Conservation (phyloP, 495 filamentous ascomycete genomes). For the Hypoxylon lienhwacheense region DNA sequence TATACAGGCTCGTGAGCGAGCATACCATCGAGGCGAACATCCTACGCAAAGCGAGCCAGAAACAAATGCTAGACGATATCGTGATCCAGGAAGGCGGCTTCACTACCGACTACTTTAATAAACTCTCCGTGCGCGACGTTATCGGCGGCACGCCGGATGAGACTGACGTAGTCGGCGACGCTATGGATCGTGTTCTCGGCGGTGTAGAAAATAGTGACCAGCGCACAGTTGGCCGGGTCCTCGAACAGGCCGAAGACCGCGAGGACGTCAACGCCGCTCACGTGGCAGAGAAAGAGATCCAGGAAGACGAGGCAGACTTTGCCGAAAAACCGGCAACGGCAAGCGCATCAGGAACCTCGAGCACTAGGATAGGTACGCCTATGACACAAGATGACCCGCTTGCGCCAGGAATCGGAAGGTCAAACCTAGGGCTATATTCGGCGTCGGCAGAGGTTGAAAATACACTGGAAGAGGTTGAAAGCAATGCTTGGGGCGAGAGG, state of each 20-base stretch:
- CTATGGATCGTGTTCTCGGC: slow-evolving; percentile 85
- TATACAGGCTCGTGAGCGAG: slow-evolving; percentile 95
- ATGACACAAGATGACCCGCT: slow-evolving; percentile 50
- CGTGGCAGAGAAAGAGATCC: slow-evolving; percentile 84
- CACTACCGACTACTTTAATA: slow-evolving; percentile 96
- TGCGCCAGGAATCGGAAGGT: slow-evolving; percentile 37
- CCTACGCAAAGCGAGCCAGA: slow-evolving; percentile 92
- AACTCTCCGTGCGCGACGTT: slow-evolving; percentile 70
- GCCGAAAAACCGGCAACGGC: slow-evolving; percentile 66
- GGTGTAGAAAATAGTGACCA: slow-evolving; percentile 52
- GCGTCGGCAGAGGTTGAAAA: slow-evolving; percentile 44
- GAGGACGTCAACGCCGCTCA: slow-evolving; percentile 90
- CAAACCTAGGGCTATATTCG: slow-evolving; percentile 47
- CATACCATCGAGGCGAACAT: slow-evolving; percentile 99
- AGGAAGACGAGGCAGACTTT: slow-evolving; percentile 89
- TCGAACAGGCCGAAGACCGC: slow-evolving; percentile 87
- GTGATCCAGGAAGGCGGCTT: slow-evolving; percentile 99
- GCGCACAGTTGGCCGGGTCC: slow-evolving; percentile 58
- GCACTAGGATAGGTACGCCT: slow-evolving; percentile 48
- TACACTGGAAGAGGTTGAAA: slow-evolving; percentile 51
- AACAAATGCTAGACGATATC: slow-evolving; percentile 95
- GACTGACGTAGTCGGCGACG: slow-evolving; percentile 62
- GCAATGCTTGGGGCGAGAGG: slow-evolving; percentile 56
- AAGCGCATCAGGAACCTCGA: slow-evolving; percentile 48
- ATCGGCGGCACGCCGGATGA: slow-evolving; percentile 52